Base-by-base conservation (phyloP, 2,329 filamentous ascomycete species). In the Magnaporthiopsis rhizophila region DNA sequence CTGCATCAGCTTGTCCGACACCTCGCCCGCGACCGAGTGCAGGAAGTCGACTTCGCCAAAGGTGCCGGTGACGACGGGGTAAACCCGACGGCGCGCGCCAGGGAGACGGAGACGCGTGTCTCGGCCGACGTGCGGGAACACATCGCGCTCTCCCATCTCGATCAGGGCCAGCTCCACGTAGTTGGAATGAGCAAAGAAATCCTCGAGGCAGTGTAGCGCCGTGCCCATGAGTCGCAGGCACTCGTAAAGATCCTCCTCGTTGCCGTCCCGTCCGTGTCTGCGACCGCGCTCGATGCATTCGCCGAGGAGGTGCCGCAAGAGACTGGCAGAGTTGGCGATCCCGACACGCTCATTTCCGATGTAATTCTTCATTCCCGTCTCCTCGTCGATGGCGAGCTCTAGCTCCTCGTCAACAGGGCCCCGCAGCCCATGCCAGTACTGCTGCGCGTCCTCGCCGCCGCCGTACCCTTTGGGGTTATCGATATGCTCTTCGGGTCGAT, bases 21-120 rank as follows among this genome's bases (percentile, higher is more conserved):
- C 86, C 78, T 88, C 86, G 65, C 86, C 85, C 59, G 85, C 90
- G 32, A 96, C 92, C 0, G 90, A 94, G 78, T 96, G 92, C 66
- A 97, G 79, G 78, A 97, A 97, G 72, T 97, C 94, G 21, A 97
- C 93, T 68, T 93, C 93, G 66, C 93, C 93, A 75, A 97, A 97
- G 7, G 93, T 97, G 66, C 94, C 93, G 1, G 93, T 97, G 59
- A 96, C 84, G 66, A 94, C 79, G 7, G 93, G 93, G 70, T 90
- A 97, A 66, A 97, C 90, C 4, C 82, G 72, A 38, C 80, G 73
- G 24, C 82, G 81, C 64, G 85, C 88, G 57, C 90, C 92, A 38
- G 83, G 79, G 32, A 97, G 81, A 60, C 85, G 80, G 34, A 97
- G 79, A 71, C 80, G 79, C 21, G 92, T 92, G 69, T 85, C 78